Base-by-base conservation (phyloP, 345 rosid genomes). In the Pugionium dolabratum region DNA sequence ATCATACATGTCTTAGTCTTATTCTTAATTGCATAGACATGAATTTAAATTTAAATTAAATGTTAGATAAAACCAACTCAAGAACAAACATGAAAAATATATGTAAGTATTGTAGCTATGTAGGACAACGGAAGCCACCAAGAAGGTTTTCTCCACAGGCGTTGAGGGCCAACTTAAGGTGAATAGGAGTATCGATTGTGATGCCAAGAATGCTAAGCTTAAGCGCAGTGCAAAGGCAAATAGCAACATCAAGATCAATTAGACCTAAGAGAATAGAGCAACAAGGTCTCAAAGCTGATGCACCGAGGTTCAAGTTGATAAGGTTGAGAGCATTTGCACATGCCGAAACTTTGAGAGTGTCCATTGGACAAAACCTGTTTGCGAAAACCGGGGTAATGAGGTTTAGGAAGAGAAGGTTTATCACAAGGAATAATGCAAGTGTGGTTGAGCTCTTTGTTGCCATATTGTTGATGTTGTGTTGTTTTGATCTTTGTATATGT, bases 371-470 rank as follows among this genome's bases (percentile, higher is more conserved):
- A 33, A 67, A 32, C 39, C 7, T 42, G 6, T 36, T 46, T 34
- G 58, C 62, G 25, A 40, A 28, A 54, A 45, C 36, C 9, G 9
- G 51, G 11, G 47, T 35, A 7, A 61, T 42, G 41, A 68, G 60
- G 45, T 70, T 58, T 66, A 76, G 77, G 66, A 79, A 68, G 40
- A 74, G 52, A 52, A 81, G 67, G 67, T 64, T 79, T 50, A 56
- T 45, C 5, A 70, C 46, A 47, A 76, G 70, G 50, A 79, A 62
- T 41, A 78, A 46, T 37, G 79, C 52, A 39, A 62, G 48, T 6
- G 71, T 62, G 9, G 69, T 53, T 42, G 59, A 61, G 64, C 30
- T 60, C 33, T 67, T 75, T 47, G 76, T 42, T 52, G 74, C 74
- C 81, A 72, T 80, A 28, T 18, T 18, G 18, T 65, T 66, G 42